Conservation (phyloP, 2,329 filamentous ascomycete species). For the Didymosphaeria variabile region DNA sequence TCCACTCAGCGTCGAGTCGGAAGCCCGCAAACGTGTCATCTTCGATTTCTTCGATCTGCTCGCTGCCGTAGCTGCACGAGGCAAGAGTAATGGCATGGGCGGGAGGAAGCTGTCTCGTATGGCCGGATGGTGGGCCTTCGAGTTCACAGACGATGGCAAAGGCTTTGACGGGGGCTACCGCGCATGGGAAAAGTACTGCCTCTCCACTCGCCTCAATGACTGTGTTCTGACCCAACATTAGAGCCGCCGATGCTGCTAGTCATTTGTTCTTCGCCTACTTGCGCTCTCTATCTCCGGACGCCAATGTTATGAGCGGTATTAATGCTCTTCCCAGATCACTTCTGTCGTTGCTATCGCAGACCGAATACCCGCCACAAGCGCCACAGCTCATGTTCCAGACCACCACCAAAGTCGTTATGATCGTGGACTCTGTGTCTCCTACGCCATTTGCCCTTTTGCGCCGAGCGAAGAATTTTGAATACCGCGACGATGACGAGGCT, state of each 20-base stretch:
- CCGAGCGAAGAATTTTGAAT: slow-evolving; percentile 93
- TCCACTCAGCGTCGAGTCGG: slow-evolving; percentile 88
- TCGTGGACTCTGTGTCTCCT: slow-evolving; percentile 92
- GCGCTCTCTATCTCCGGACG: slow-evolving; percentile 84
- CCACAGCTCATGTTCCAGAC: slow-evolving; percentile 79
- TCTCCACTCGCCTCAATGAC: neutral
- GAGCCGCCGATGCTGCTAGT: slow-evolving; percentile 92
- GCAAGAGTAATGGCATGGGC: slow-evolving; percentile 90
- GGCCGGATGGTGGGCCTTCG: slow-evolving; percentile 99
- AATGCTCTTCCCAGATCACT: slow-evolving; percentile 88
- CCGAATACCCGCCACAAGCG: slow-evolving; percentile 88
- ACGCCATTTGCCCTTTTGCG: slow-evolving; percentile 92
- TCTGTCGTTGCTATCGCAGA: slow-evolving; percentile 88
- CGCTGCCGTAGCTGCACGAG: slow-evolving; percentile 88
- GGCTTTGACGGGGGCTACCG: slow-evolving; percentile 96
- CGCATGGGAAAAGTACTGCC: slow-evolving; percentile 77
- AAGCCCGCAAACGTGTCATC: slow-evolving; percentile 85
- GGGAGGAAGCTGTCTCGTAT: slow-evolving; percentile 93
- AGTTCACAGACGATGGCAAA: slow-evolving; percentile 83
- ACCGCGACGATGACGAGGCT: slow-evolving; percentile 86
- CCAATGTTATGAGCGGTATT: slow-evolving; percentile 76
- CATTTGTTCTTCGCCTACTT: slow-evolving; percentile 98
- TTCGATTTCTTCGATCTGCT: slow-evolving; percentile 97
- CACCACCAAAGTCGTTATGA: slow-evolving; percentile 94
- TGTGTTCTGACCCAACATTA: slow-evolving; percentile 53